Conservation (phyloP, 257 asterid genomes). For the Craterostigma plantagineum region DNA sequence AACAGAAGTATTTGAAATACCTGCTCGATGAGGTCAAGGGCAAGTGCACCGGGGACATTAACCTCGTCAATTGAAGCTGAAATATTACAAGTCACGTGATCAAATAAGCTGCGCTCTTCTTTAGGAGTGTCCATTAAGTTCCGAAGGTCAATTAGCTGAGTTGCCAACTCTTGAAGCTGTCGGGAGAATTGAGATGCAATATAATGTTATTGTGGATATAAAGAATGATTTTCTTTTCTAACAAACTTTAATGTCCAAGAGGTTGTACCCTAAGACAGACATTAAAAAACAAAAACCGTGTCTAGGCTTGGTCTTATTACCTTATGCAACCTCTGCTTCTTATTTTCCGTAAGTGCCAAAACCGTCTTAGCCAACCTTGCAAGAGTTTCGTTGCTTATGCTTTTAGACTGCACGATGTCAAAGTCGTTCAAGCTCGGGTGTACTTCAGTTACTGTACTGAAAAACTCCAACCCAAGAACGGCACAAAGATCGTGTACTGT, state of each 20-base stretch:
- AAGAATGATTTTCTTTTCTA: no score
- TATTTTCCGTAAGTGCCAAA: conserved; percentile 56
- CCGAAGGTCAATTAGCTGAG: conserved; percentile 90
- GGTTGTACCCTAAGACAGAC: no score
- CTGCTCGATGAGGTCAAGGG: conserved; percentile 74
- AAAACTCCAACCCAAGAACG: conserved; percentile 85
- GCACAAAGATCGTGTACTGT: conserved; percentile 91
- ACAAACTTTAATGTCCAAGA: no score
- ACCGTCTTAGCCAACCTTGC: conserved; percentile 77
- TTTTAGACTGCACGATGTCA: conserved; percentile 62
- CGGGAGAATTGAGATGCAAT: conserved; percentile 9
- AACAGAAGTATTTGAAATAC: conserved; percentile 13
- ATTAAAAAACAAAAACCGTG: no score
- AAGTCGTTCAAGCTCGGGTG: conserved; percentile 85
- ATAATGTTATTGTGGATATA: not conserved
- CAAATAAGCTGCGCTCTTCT: conserved; percentile 60
- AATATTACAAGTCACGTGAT: conserved; percentile 63
- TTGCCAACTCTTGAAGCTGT: conserved; percentile 92
- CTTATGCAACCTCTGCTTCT: conserved; percentile 69
- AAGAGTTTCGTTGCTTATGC: conserved; percentile 83
- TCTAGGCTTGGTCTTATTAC: conserved; percentile 11
- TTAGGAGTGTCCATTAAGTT: conserved; percentile 92
- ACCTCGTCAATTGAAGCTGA: conserved; percentile 87
- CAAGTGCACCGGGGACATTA: conserved; percentile 73
- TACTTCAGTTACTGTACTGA: conserved; percentile 64